Conservation (phyloP, 2,329 filamentous ascomycete genomes). For the Corynespora cassiicola region DNA sequence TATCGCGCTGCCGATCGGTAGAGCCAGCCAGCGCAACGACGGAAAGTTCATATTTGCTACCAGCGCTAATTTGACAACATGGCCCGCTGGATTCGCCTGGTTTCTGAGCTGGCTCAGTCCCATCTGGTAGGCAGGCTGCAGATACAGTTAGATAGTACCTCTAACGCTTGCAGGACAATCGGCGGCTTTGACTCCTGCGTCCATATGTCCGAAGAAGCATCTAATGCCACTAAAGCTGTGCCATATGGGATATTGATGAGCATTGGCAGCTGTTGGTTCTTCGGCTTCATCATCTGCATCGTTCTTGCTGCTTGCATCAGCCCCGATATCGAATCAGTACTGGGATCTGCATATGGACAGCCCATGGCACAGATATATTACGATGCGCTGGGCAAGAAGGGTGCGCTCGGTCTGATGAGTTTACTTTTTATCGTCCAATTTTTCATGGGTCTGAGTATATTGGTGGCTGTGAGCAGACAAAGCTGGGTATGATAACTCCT, state of each 20-base stretch:
- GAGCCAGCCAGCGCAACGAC: conserved; percentile 25
- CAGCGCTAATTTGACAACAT: conserved; percentile 64
- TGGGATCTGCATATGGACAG: conserved; percentile 61
- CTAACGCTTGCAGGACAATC: too few species aligned
- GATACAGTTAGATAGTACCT: too few species aligned
- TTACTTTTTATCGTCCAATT: conserved; percentile 68
- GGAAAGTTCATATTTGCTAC: conserved; percentile 61
- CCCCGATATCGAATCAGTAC: conserved; percentile 57
- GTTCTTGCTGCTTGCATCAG: conserved; percentile 65
- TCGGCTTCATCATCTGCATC: conserved; percentile 65
- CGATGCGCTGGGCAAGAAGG: conserved; percentile 65
- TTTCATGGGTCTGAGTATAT: conserved; percentile 65
- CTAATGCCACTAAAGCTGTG: conserved; percentile 65
- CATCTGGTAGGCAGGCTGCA: too few species aligned
- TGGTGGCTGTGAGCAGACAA: conserved; percentile 66
- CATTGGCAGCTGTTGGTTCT: conserved; percentile 55
- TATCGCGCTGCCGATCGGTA: conserved; percentile 45
- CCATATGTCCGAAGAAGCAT: conserved; percentile 67
- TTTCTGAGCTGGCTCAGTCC: conserved; percentile 67
- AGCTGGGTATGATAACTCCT: conserved; percentile 52
- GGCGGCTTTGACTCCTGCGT: conserved; percentile 24
- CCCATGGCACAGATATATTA: conserved; percentile 69
- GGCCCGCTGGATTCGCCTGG: conserved; percentile 59
- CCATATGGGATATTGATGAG: conserved; percentile 64
- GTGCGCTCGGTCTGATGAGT: conserved; percentile 64